phyloP scores from a whole-genome alignment of 2,329 filamentous ascomycete species.

The Exophiala sp. region DNA sequence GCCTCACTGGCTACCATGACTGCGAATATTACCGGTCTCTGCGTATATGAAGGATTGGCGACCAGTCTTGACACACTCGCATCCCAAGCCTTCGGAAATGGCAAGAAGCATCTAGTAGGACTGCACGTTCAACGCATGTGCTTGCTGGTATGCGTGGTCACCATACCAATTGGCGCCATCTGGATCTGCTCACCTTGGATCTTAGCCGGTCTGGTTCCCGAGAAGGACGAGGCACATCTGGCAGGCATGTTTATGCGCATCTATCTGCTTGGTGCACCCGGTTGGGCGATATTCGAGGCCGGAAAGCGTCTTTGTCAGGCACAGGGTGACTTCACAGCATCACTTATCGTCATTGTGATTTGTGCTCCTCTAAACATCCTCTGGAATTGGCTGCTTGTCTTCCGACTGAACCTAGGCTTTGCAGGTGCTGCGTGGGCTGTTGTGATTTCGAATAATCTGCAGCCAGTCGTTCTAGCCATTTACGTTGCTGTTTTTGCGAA shows the following conservation, averaged over 20 bases:
- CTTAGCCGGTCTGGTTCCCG: slow-evolving; percentile 59
- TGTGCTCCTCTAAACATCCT: slow-evolving; percentile 70
- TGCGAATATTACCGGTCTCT: slow-evolving; percentile 66
- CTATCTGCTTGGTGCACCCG: slow-evolving; percentile 65
- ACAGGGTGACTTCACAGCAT: slow-evolving; percentile 69
- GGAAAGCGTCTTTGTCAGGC: slow-evolving; percentile 77
- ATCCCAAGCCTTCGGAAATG: slow-evolving; percentile 80
- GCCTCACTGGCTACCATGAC: slow-evolving; percentile 65
- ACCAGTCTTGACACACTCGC: slow-evolving; percentile 85
- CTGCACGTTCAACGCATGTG: slow-evolving; percentile 71
- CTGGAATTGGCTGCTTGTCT: slow-evolving; percentile 70
- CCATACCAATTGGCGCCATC: slow-evolving; percentile 62
- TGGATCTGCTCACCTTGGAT: slow-evolving; percentile 63
- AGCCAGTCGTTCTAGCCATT: slow-evolving; percentile 61
- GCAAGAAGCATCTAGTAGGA: slow-evolving; percentile 75
- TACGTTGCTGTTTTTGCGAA: slow-evolving; percentile 59
- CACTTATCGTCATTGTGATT: slow-evolving; percentile 71
- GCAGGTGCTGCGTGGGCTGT: slow-evolving; percentile 69
- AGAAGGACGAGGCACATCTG: slow-evolving; percentile 61
- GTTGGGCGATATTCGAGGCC: slow-evolving; percentile 65
- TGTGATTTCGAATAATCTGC: slow-evolving; percentile 63
- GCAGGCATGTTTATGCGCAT: slow-evolving; percentile 66
- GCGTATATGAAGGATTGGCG: slow-evolving; percentile 70
- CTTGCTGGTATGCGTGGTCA: slow-evolving; percentile 63
- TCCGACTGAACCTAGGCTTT: slow-evolving; percentile 60